Percentiles rank a stretch among this genome's conserved stretches.
phyloP scores from a whole-genome alignment of 2,329 filamentous ascomycete genomes.

The Colletotrichum acutatum region DNA sequence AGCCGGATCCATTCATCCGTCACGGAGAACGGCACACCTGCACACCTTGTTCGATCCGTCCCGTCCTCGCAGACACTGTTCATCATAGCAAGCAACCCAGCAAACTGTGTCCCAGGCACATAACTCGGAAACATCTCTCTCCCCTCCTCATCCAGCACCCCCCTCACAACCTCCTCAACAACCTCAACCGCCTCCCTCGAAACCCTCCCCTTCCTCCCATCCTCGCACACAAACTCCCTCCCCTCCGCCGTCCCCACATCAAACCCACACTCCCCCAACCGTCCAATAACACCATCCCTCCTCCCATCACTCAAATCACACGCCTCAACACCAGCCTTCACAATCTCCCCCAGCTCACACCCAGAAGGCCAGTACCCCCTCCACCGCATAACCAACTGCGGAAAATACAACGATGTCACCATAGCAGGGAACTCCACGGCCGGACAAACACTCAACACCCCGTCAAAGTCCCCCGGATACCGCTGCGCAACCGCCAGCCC shows the following conservation, averaged over 20 bases:
- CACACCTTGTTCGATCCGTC: neutral
- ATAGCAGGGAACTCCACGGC: conserved; percentile 45
- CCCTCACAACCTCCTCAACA: conserved; percentile 5
- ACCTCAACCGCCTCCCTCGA: conserved; percentile 24
- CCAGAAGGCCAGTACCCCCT: neutral
- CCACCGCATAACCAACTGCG: conserved; percentile 9
- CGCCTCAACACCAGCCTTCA: conserved; percentile 43
- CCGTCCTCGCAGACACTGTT: neutral
- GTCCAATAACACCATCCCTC: conserved; percentile 54
- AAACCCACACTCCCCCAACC: conserved; percentile 14
- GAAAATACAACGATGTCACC: neutral
- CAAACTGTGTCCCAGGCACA: conserved; percentile 5
- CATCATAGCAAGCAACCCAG: neutral
- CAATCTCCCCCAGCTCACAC: conserved; percentile 47
- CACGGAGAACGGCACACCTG: neutral
- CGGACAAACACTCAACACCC: conserved; percentile 60
- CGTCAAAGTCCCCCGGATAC: conserved; percentile 69
- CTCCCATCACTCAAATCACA: conserved; percentile 61
- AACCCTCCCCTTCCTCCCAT: conserved; percentile 19
- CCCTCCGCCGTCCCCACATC: conserved; percentile 36
- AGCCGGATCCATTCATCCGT: neutral
- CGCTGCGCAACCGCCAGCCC: conserved; percentile 64
- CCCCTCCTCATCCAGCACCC: conserved; percentile 1
- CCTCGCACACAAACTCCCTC: conserved; percentile 35
- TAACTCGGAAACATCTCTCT: neutral